Evolutionary conservation across 176 grass and related monocot species (phyloP), one percentile per base, ranked within the genome.

Genomic region (Oryza glaberrima): DNA sequence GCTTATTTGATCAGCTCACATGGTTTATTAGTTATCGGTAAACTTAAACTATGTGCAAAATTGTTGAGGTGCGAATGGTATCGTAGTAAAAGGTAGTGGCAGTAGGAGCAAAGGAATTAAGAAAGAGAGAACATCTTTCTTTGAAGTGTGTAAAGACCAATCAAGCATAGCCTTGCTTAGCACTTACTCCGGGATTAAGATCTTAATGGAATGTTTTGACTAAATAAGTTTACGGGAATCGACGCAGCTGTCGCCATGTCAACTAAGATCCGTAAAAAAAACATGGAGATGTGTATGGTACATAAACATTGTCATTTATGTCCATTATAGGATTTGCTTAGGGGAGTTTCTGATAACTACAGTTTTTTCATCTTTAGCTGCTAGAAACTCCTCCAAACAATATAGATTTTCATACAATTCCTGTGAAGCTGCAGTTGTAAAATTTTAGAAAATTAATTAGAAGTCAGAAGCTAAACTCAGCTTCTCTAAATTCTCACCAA

Each of bases 381-480:
- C 30, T 0, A 32, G 2, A 32, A 32, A 0, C 30, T 32, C 0
- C 30, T 32, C 0, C 2, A 32, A 32, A 32, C 30, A 3, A 0
- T 3, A 0, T 32, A 32, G 30, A 32, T 32, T 32, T 32, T 32
- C 2, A 32, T 32, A 2, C 0, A 32, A 0, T 3, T 32, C 0
- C 0, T 32, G 2, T 3, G 30, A 32, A 3, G 0, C 2, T 32
- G 2, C 2, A 32, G 2, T 32, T 32, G 30, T 32, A 32, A 0
- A 32, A 32, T 32, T 2, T 1, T 0, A 32, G 28, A 32, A 32
- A 32, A 32, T 32, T 0, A 28, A 0, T 28, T 32, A 32, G 2
- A 32, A 32, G 30, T 0, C 2, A 32, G 2, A 32, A 32, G 30
- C 2, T 32, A 3, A 32, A 32, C 30, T 3, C 30, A 3, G 2